These are phyloP conservation scores for Cephaloascus fragrans DNA, from an alignment of 805 yeast species.

Conservation along the genomic window DNA sequence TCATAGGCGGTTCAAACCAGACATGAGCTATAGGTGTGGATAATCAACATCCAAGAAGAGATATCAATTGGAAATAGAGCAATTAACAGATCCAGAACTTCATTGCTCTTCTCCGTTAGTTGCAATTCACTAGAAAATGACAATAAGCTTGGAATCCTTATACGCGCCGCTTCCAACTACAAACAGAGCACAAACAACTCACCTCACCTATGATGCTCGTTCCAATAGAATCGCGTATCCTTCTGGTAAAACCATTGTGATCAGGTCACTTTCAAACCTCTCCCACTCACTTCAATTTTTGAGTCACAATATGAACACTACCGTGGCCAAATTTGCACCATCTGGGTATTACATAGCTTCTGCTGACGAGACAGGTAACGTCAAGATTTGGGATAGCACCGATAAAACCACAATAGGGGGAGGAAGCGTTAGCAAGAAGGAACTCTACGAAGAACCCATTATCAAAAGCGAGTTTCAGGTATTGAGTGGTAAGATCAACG, in stretches of 20 bases:
- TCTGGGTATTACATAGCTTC: slow-evolving; percentile 86
- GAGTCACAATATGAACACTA: slow-evolving; percentile 61
- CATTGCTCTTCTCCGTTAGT: no score
- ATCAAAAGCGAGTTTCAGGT: slow-evolving; percentile 77
- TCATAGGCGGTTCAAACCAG: no score
- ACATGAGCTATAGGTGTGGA: no score
- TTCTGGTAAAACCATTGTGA: slow-evolving; percentile 67
- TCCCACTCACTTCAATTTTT: slow-evolving; percentile 52
- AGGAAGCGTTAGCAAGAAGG: slow-evolving; percentile 12
- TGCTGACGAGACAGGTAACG: slow-evolving; percentile 86
- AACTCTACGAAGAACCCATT: slow-evolving; percentile 35
- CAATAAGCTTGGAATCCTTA: slow-evolving; percentile 14
- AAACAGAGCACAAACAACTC: slow-evolving; percentile 56
- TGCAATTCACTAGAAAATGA: background rate
- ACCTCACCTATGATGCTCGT: slow-evolving; percentile 62
- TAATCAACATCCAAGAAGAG: no score
- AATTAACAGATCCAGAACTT: no score
- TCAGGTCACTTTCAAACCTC: slow-evolving; percentile 56
- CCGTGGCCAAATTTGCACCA: slow-evolving; percentile 83
- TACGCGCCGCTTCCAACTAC: slow-evolving; percentile 81
- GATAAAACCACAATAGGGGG: slow-evolving; percentile 22
- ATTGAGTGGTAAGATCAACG: slow-evolving; percentile 71
- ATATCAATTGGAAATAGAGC: no score
- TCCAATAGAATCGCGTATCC: slow-evolving; percentile 73
- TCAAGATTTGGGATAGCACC: slow-evolving; percentile 75